Conservation (phyloP, 352 stramenopile genomes). For the Phytophthora cajani region DNA sequence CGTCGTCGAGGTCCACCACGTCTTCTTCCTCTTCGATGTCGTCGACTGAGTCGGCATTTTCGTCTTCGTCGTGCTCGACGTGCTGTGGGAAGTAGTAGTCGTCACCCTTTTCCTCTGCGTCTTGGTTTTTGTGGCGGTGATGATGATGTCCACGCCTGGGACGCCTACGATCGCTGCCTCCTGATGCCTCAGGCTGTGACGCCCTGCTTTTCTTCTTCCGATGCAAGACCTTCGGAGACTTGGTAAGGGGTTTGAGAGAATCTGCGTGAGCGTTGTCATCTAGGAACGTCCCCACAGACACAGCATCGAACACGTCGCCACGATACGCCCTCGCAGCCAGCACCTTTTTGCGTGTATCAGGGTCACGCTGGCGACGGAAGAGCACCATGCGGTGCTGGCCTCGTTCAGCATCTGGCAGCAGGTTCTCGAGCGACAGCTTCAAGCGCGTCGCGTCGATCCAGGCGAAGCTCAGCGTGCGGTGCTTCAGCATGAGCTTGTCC, state of each 20-base stretch:
- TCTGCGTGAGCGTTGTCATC: slow-evolving; percentile 41
- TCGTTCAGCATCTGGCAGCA: slow-evolving; percentile 46
- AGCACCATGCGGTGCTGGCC: slow-evolving; percentile 73
- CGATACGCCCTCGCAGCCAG: slow-evolving; percentile 65
- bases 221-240: slow-evolving; percentile 58
- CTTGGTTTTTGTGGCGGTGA: slow-evolving; percentile 20
- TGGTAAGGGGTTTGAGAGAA: slow-evolving; percentile 56
- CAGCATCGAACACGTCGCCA: slow-evolving; percentile 61
- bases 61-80: slow-evolving; percentile 27
- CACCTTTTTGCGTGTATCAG: slow-evolving; percentile 41
- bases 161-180: slow-evolving; percentile 5
- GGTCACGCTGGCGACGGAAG: slow-evolving; percentile 62
- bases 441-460: slow-evolving; percentile 73
- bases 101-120: slow-evolving; percentile 48
- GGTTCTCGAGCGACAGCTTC: slow-evolving; percentile 74
- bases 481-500: slow-evolving; percentile 56
- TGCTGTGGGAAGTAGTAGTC: slow-evolving; percentile 56
- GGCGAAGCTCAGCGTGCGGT: slow-evolving; percentile 71
- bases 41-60: slow-evolving; percentile 43
- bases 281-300: slow-evolving; percentile 66
- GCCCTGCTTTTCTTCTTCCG: slow-evolving; percentile 36
- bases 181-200: slow-evolving; percentile 15
- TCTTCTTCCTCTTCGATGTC: slow-evolving; percentile 53
- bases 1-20: slow-evolving; percentile 66
- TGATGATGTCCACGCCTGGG: slow-evolving; percentile 12